phyloP scores from a whole-genome alignment of 169 alveolate species.

The Eimeria tenella region DNA sequence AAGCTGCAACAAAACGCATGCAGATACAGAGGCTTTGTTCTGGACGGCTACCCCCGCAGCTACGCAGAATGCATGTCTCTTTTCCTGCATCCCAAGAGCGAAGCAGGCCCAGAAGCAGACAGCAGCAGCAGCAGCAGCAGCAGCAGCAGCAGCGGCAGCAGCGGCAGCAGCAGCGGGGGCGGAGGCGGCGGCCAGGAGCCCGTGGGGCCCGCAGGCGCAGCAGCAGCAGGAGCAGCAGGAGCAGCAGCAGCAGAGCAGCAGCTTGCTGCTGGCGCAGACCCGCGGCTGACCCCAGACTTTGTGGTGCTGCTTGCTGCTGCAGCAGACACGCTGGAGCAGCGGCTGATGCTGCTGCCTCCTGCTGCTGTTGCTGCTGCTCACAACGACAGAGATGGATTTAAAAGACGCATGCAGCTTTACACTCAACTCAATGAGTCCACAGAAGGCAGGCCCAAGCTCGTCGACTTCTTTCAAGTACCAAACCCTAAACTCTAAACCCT shows the following conservation, averaged over 20 bases:
- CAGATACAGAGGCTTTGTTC: conserved; percentile 86
- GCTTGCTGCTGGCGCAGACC: too few relatives aligned
- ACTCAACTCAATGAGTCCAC: background rate
- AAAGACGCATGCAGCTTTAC: conserved; percentile 18
- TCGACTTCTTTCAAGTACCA: conserved; percentile 50
- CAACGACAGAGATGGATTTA: conserved; percentile 60
- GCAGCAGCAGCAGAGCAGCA: background rate
- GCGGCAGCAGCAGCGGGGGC: too few relatives aligned
- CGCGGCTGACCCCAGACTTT: background rate
- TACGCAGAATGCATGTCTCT: conserved; percentile 85
- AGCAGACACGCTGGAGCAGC: background rate
- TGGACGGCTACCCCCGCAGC: conserved; percentile 93
- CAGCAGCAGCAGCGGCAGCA: too few relatives aligned
- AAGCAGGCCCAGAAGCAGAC: background rate
- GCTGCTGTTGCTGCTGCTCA: conserved; percentile 10
- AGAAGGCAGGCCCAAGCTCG: conserved; percentile 33
- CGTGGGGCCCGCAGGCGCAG: background rate
- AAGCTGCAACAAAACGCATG: conserved; percentile 46
- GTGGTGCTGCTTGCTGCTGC: background rate
- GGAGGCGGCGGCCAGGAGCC: background rate
- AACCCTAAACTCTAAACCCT: background rate
- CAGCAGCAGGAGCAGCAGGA: background rate
- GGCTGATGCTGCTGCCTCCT: background rate
- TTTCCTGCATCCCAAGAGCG: conserved; percentile 49
- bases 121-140: too few relatives aligned